phyloP scores from a whole-genome alignment of 192 early-diverging fungal genomes.

The Coemansia sp. region DNA sequence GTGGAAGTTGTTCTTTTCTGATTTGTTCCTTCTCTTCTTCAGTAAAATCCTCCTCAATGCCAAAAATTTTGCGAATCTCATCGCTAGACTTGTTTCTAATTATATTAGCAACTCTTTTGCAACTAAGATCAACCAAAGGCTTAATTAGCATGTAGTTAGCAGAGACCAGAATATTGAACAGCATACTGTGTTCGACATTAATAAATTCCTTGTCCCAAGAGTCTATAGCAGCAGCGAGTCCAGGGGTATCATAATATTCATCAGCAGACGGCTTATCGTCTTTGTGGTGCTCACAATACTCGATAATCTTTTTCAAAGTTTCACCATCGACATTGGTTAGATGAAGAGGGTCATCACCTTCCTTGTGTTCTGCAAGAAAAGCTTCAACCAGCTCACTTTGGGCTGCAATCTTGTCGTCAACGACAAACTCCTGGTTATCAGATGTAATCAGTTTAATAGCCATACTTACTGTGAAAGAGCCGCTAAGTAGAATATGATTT shows the following conservation, averaged over 20 bases:
- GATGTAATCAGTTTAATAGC: constrained; percentile 63
- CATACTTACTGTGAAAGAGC: constrained; percentile 5
- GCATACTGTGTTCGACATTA: constrained; percentile 72
- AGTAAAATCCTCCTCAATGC: constrained; percentile 94
- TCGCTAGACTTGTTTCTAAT: constrained; percentile 91
- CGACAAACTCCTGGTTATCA: constrained; percentile 62
- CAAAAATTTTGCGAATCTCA: constrained; percentile 93
- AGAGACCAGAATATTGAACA: constrained; percentile 79
- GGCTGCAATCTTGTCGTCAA: constrained; percentile 64
- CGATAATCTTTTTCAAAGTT: constrained; percentile 77
- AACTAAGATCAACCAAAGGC: constrained; percentile 91
- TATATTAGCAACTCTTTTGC: constrained; percentile 97
- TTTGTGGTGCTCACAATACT: constrained; percentile 79
- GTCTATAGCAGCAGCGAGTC: constrained; percentile 69
- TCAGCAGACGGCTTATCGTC: constrained; percentile 63
- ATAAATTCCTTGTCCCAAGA: constrained; percentile 80
- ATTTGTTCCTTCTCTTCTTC: constrained; percentile 95
- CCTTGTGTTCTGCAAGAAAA: constrained; percentile 75
- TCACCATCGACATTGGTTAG: constrained; percentile 72
- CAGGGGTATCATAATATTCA: constrained; percentile 52
- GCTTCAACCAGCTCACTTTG: constrained; percentile 77
- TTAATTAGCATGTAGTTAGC: constrained; percentile 95
- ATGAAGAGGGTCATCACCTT: constrained; percentile 67
- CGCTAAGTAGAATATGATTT: neutral
- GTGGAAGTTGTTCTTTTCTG: constrained; percentile 63